phyloP scores from a whole-genome alignment of 306 rosid genomes.

The Morella rubra region DNA sequence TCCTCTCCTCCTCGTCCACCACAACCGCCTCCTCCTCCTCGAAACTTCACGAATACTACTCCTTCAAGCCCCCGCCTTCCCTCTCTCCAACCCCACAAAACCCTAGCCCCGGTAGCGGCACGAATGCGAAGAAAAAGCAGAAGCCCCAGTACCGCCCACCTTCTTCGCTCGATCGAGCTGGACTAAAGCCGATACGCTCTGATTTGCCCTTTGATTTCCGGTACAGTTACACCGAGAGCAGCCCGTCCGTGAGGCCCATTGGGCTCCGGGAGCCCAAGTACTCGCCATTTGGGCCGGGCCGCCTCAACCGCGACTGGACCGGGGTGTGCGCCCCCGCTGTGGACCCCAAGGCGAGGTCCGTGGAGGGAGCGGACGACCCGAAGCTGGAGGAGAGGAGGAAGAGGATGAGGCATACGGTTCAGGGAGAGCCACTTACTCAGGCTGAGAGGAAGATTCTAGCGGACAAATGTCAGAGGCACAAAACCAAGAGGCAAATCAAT shows the following conservation, averaged over 20 bases:
- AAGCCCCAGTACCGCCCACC: constrained; percentile 72
- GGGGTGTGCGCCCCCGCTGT: constrained; percentile 90
- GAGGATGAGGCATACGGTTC: constrained; percentile 52
- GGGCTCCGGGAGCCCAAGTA: constrained; percentile 86
- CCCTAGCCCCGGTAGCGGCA: constrained; percentile 25
- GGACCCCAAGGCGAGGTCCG: constrained; percentile 56
- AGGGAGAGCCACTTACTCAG: constrained; percentile 55
- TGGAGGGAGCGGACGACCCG: constrained; percentile 64
- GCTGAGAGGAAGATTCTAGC: constrained; percentile 73
- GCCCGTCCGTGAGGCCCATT: constrained; percentile 66
- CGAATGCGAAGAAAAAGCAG: constrained; percentile 27
- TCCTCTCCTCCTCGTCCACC: constrained; percentile 43
- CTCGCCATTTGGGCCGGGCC: constrained; percentile 87
- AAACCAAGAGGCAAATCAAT: constrained; percentile 78
- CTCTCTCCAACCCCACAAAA: constrained; percentile 44
- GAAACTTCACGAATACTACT: constrained; percentile 67
- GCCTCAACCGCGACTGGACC: constrained; percentile 71
- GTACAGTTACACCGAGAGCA: constrained; percentile 83
- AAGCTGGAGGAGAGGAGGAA: constrained; percentile 61
- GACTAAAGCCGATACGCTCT: constrained; percentile 52
- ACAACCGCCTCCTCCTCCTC: constrained; percentile 26
- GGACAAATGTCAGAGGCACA: constrained; percentile 55
- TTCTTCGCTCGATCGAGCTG: constrained; percentile 65
- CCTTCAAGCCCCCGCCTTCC: constrained; percentile 56
- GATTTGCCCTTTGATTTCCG: constrained; percentile 78